Evolutionary conservation across 805 yeast species (phyloP), one percentile per base, ranked within the genome.

Genomic region (Metschnikowia aberdeeniae): DNA sequence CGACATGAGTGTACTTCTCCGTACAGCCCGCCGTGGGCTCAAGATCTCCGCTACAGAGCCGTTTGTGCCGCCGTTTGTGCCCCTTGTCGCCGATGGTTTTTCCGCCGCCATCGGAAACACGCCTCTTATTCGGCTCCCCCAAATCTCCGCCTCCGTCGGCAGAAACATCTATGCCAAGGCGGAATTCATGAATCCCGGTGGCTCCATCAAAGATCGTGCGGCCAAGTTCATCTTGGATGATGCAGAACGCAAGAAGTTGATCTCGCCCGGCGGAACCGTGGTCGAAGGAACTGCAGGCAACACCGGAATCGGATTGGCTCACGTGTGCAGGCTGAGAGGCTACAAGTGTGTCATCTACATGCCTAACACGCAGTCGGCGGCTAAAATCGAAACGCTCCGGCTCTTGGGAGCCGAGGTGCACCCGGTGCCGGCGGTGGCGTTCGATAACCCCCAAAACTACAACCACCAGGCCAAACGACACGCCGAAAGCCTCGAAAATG

Each of bases 211-310:
- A 60, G 97, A 89, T 63, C 76, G 97, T 47, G 96, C 97, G 12
- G 96, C 96, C 0, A 70, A 85, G 31, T 87, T 70, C 58, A 73
- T 89, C 52, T 72, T 89, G 42, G 75, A 84, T 54, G 89, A 88
- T 53, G 96, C 96, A 24, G 96, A 89, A 60, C 60, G 63, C 30
- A 72, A 71, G 49, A 89, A 89, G 2, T 66, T 75, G 44, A 70
- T 89, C 45, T 61, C 68, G 46, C 79, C 89, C 4, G 93, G 95
- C 7, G 96, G 93, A 29, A 89, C 96, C 2, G 79, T 89, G 27
- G 90, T 89, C 13, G 97, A 89, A 65, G 96, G 96, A 6, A 88
- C 96, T 10, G 97, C 97, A 3, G 97, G 97, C 28, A 89, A 89
- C 67, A 89, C 97, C n/a, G 97, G 96, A 13, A 89, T 89, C 54